Conservation (phyloP, 768 basidiomycete species). For the Fistulinella prunicolor region DNA sequence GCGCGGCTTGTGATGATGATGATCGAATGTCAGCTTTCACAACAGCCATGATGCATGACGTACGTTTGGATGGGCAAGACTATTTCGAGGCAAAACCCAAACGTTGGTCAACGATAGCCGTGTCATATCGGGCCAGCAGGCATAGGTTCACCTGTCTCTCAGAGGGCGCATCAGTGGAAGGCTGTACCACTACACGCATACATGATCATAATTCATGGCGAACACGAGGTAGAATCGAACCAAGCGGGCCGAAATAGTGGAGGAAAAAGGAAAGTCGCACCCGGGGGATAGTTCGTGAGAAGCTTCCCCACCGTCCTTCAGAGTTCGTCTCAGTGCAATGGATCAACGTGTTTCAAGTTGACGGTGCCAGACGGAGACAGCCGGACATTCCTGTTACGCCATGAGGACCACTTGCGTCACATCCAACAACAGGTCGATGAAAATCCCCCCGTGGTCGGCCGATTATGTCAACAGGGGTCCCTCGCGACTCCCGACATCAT, state of each 20-base stretch:
- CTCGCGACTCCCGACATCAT: not conserved
- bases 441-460: not conserved
- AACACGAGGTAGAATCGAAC: constrained; percentile 24
- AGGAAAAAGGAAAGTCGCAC: constrained; percentile 6
- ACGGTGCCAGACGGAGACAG: constrained; percentile 3
- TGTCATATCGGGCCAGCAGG: constrained; percentile 8
- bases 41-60: constrained; percentile 33
- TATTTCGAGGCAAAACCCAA: constrained; percentile 27
- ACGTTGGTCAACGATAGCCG: constrained; percentile 7
- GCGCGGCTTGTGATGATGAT: constrained; percentile 4
- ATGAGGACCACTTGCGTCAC: not conserved
- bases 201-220: constrained; percentile 13
- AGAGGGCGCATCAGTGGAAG: constrained; percentile 2
- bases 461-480: constrained; percentile 10
- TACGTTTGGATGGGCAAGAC: constrained; percentile 18
- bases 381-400: not conserved
- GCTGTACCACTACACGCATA: constrained; percentile 15
- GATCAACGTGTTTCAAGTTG: constrained; percentile 12
- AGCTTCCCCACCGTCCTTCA: constrained; percentile 8
- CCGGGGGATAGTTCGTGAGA: constrained; percentile 8
- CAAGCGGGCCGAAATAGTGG: constrained; percentile 5
- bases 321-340: constrained; percentile 4
- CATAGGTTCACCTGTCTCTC: constrained; percentile 14
- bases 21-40: constrained; percentile 10
- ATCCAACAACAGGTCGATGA: constrained; percentile 2